A percentile compares a stretch with the other conserved stretches of the same genome.
phyloP scores from a whole-genome alignment of 1,284 basidiomycete species.

The Bondarzewia mesenterica region DNA sequence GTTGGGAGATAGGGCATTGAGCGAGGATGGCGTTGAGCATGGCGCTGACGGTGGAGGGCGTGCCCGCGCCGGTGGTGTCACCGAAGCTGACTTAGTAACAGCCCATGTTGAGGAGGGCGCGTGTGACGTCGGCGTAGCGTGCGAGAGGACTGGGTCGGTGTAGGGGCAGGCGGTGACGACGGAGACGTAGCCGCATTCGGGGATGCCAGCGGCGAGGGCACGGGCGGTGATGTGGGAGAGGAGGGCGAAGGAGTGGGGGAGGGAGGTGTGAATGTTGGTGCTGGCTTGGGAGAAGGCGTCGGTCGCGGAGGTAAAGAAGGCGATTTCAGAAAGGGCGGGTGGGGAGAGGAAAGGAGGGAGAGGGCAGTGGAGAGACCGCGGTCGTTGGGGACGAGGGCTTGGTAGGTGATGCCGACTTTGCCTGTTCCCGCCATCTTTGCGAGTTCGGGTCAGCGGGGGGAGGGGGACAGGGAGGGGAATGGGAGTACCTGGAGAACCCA shows the following conservation, averaged over 20 bases:
- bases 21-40: conserved; percentile 69
- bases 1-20: conserved; percentile 48
- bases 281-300: too few relatives aligned
- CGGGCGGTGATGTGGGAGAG: conserved; percentile 56
- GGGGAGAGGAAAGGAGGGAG: conserved; percentile 34
- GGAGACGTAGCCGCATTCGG: conserved; percentile 85
- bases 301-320: conserved; percentile 87
- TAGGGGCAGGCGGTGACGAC: conserved; percentile 85
- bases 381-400: conserved; percentile 83
- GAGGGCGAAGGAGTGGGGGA: conserved; percentile 64
- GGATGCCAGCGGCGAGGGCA: conserved; percentile 57
- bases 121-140: conserved; percentile 59
- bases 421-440: too few relatives aligned
- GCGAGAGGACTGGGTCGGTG: conserved; percentile 67
- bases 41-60: conserved; percentile 56
- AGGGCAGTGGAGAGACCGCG: conserved; percentile 70
- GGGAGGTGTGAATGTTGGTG: conserved; percentile 80
- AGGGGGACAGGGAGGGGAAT: too few relatives aligned
- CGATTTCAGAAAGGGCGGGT: conserved; percentile 80
- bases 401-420: too few relatives aligned
- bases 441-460: too few relatives aligned
- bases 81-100: conserved; percentile 92
- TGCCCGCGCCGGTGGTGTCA: conserved; percentile 88
- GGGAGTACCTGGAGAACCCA: too few relatives aligned
- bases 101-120: conserved; percentile 78